Base-by-base conservation (phyloP, 352 stramenopile species). In the Phytophthora pinifolia region DNA sequence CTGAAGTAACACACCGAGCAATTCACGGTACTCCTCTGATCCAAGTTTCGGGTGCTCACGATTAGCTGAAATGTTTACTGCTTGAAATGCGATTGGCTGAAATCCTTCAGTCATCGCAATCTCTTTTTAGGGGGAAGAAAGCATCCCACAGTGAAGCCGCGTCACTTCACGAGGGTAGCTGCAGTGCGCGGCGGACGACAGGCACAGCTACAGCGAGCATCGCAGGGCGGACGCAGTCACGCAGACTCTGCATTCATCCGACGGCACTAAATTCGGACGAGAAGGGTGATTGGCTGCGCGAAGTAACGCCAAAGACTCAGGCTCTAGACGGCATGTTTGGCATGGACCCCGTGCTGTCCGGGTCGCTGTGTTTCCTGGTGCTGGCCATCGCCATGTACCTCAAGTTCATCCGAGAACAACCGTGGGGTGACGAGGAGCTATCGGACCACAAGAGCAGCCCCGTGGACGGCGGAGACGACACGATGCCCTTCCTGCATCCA, bases 371-470 rank as follows among this genome's bases (percentile, higher is more conserved):
- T 58, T 94, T 94, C 59, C 63, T 94, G 42, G 81, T 89, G 62
- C 67, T 94, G 41, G 83, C 84, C 47, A 86, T 94, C 51, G 76
- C 86, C 54, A 90, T 94, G 84, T 94, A 94, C 67, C 76, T 94
- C 54, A 89, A 89, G 52, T 94, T 94, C 49, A 89, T 94, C 52
- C 76, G 83, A 44, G 79, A 89, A 59, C 75, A 88, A 53, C 78
- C 73, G 47, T 74, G 72, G 69, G 42, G 69, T 38, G 79, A 86
- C 41, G 82, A 87, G 37, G 74, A 86, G 32, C 48, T 80, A 6
- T 50, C 49, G 27, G 67, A 81, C 53, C 68, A 77, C 39, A 89
- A 88, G 66, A 77, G 59, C 42, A 88, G 78, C 52, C 78, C 79
- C 13, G 67, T 87, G 29, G 79, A 90, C 38, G 22, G 22, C 22